Conservation (phyloP, 768 basidiomycete species). For the Antrodiella citrinella region DNA sequence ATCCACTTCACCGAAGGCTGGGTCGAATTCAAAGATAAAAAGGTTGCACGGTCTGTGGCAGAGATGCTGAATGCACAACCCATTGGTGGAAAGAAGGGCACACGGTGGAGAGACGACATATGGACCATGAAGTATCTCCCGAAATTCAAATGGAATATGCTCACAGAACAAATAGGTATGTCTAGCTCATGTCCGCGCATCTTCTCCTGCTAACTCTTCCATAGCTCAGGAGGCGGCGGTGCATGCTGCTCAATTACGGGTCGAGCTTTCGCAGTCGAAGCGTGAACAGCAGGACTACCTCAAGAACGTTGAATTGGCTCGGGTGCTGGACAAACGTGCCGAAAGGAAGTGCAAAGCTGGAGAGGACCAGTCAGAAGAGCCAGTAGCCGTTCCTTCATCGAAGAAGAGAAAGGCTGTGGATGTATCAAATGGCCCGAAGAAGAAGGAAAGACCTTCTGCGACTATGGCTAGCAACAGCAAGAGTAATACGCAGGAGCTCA, state of each 20-base stretch:
- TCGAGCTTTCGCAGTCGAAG: slow-evolving; percentile 82
- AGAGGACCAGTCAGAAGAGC: slow-evolving; percentile 3
- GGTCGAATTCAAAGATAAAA: slow-evolving; percentile 97
- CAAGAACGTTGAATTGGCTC: slow-evolving; percentile 87
- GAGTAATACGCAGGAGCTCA: slow-evolving; percentile 23
- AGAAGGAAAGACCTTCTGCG: slow-evolving; percentile 32
- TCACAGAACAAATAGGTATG: slow-evolving; percentile 96
- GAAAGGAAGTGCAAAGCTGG: slow-evolving; percentile 35
- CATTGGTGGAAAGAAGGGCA: slow-evolving; percentile 89
- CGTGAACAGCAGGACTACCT: slow-evolving; percentile 90
- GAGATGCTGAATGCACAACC: slow-evolving; percentile 94
- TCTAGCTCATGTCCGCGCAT: slow-evolving; percentile 10
- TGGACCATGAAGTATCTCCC: slow-evolving; percentile 99
- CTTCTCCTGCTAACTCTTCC: not conserved
- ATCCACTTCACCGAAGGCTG: slow-evolving; percentile 93
- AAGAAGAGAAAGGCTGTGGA: slow-evolving; percentile 4
- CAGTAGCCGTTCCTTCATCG: not conserved
- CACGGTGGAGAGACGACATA: slow-evolving; percentile 90
- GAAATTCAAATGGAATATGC: slow-evolving; percentile 97
- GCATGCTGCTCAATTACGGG: slow-evolving; percentile 81
- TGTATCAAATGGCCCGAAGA: slow-evolving; percentile 28
- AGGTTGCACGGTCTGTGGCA: slow-evolving; percentile 80
- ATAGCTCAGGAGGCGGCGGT: slow-evolving; percentile 89
- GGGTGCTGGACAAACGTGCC: slow-evolving; percentile 75
- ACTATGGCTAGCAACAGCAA: slow-evolving; percentile 13